Base-by-base conservation (phyloP, 106 monocot species). In the Phalaenopsis aphrodite region DNA sequence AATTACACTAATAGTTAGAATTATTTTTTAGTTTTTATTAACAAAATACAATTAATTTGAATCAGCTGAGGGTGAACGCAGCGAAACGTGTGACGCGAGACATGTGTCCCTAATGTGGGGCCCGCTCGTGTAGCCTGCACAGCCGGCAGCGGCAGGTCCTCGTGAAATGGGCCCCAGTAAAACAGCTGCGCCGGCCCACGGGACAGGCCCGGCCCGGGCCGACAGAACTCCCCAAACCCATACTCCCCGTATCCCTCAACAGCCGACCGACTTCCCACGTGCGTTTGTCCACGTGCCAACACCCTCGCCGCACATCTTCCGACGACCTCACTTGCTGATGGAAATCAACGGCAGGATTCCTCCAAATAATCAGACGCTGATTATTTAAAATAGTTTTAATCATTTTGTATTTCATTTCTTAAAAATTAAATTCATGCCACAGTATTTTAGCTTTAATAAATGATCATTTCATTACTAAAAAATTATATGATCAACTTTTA, bases 191-290 rank as follows among this genome's bases (percentile, higher is more conserved):
- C 43, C 65, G 82, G 66, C 76, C 76, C 77, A 49, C 76, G 46
- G 47, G 82, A 82, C 82, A 76, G 48, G 67, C 43, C 76, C 82
- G 82, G 41, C 39, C 56, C 37, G 58, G 19, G 41, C 37, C 39
- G 58, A 57, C 78, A 78, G 39, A 12, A n/a, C 39, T 39, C 42
- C 4, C 41, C 58, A 41, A 39, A 4, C 17, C 52, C 45, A 11
- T 45, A 16, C 46, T n/a, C 75, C 19, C 45, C 5, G 45, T 19
- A 42, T 21, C 75, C 21, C 43, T 21, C 23, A 75, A 15, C 71
- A 15, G 71, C 71, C 39, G 38, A 38, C 38, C 71, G 38, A 4
- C 74, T 10, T 74, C 42, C 43, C 42, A 2, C 74, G 18, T 69
- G 69, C 69, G 69, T 3, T 9, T 38, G 37, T 38, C 69, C 74